Conservation (phyloP, 352 stramenopile genomes). For the Phytophthora sp. region DNA sequence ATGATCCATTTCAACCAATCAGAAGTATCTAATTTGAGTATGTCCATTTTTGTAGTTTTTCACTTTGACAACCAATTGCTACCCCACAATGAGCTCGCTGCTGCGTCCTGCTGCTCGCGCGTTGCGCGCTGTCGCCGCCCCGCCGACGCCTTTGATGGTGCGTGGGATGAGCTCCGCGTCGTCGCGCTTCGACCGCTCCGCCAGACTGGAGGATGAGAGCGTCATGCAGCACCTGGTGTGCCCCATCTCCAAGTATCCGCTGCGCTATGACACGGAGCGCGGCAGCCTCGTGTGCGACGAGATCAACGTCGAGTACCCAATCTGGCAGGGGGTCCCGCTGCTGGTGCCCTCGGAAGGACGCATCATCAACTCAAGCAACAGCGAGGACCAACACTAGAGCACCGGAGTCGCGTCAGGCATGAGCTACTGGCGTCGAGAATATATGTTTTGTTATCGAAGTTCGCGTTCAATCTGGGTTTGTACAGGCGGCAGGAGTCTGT, state of each 20-base stretch:
- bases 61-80: background rate
- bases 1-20: conserved; percentile 30
- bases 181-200: conserved; percentile 25
- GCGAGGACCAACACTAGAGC: conserved; percentile 16
- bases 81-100: conserved; percentile 18
- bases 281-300: conserved; percentile 81
- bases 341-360: conserved; percentile 79
- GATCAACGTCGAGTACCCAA: conserved; percentile 87
- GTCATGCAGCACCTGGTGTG: conserved; percentile 84
- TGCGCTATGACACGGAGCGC: conserved; percentile 68
- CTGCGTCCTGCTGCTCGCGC: conserved; percentile 10
- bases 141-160: background rate
- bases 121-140: background rate
- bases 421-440: conserved; percentile 6
- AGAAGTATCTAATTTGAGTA: background rate
- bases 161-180: conserved; percentile 5
- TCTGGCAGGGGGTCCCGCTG: conserved; percentile 70
- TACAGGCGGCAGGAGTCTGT: background rate
- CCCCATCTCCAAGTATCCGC: conserved; percentile 84
- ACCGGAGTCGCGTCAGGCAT: too few relatives aligned
- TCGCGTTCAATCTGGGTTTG: background rate
- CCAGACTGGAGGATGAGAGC: conserved; percentile 60
- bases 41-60: background rate
- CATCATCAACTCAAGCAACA: conserved; percentile 55
- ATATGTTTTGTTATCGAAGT: conserved; percentile 12